A percentile compares a stretch with the other conserved stretches of the same genome.
Evolutionary conservation across 148 eudicot genomes (phyloP).

Genomic region (Vaccinium vitisidaea): DNA sequence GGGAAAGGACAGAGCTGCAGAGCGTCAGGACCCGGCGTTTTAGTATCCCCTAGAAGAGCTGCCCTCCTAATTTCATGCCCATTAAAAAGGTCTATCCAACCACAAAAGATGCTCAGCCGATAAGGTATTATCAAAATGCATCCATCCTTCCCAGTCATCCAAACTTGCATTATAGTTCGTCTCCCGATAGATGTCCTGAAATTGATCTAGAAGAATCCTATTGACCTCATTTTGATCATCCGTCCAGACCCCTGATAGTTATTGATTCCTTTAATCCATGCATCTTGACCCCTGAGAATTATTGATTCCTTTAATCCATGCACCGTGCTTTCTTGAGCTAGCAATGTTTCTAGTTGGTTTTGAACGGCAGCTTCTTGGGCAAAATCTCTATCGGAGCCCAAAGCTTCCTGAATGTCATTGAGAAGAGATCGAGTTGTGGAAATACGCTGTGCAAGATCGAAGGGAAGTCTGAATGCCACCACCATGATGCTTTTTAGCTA

Average conservation of each 20-base stretch:
- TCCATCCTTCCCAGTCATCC: too few species aligned
- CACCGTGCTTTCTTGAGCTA: neutral
- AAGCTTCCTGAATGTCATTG: neutral
- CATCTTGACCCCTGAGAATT: neutral
- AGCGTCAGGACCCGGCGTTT: neutral
- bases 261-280: neutral
- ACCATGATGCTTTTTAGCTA: too few species aligned
- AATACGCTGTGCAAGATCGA: too few species aligned
- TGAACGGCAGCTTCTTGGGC: too few species aligned
- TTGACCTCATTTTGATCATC: neutral
- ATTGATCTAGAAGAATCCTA: neutral
- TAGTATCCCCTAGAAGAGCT: neutral
- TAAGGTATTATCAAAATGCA: too few species aligned
- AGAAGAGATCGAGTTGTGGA: neutral
- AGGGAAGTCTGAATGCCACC: too few species aligned
- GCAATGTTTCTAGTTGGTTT: too few species aligned
- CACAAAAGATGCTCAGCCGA: too few species aligned
- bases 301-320: neutral
- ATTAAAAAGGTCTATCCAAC: too few species aligned
- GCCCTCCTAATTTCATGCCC: too few species aligned
- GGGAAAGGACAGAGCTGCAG: neutral
- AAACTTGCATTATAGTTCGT: too few species aligned
- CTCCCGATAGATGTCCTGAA: neutral
- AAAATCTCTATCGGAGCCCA: neutral
- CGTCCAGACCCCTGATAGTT: neutral